Base-by-base conservation (phyloP, 2,329 filamentous ascomycete genomes). In the Cercospora canescens region DNA sequence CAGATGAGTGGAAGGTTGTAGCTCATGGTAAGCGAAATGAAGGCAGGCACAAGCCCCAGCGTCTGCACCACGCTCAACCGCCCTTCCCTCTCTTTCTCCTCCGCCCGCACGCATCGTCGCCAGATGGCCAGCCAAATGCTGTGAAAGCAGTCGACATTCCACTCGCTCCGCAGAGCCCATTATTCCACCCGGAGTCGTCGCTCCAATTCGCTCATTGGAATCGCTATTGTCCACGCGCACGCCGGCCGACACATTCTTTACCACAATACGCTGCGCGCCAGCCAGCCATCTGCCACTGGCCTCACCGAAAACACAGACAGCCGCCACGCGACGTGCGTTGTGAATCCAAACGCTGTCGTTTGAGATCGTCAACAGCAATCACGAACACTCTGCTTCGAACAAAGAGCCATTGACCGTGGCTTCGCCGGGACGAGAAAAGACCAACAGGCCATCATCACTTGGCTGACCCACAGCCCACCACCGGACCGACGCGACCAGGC, bases 341-440 rank as follows among this genome's bases (percentile, higher is more conserved):
- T 45, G 30, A 12, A 45, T 18, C 26, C 41, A 55, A 24, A 34
- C 45, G 24, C 45, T 14, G 21, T 34, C 24, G n/a, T 18, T 16
- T 26, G 18, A 35, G 12, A 37, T 39, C 2, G 28, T 30, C 45
- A 55, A 52, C 45, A 52, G 45, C 24, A 52, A 52, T 52, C 45
- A 16, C 24, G 21, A 52, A 21, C 12, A 14, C 45, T 52, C 60
- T 28, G n/a, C 30, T 48, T 35, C 32, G 24, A 55, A 62, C 48
- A 54, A 39, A 21, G 62, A 65, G 58, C 66, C 69, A 58, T 60
- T 65, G 69, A 69, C 63, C 66, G 70, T 72, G 69, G 72, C 70
- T 70, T 69, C 67, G 61, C 68, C 64, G 69, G 32, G 67, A 71
- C 64, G 58, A 57, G 63, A 64, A 26, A 60, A 59, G 55, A 65